Percentiles rank a stretch among this genome's conserved stretches.
phyloP scores from a whole-genome alignment of 2,329 filamentous ascomycete species.

The Aspergillus hortae region DNA sequence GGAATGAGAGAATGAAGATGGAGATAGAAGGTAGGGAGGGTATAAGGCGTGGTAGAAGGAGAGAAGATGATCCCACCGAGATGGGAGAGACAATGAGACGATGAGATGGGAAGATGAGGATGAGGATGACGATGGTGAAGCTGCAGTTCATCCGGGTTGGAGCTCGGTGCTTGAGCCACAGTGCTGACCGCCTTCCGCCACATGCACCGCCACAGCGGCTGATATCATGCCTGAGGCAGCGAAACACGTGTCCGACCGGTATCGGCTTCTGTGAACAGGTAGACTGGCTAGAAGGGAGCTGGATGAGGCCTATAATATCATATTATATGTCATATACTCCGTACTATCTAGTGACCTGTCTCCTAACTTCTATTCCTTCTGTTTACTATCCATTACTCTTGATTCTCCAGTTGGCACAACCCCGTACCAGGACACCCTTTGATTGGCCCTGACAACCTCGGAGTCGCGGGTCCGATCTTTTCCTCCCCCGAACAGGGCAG shows the following conservation, averaged over 20 bases:
- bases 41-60: background rate
- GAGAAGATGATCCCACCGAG: background rate
- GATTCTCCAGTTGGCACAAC: too few species aligned
- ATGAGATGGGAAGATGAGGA: slow-evolving; percentile 5
- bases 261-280: background rate
- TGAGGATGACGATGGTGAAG: slow-evolving; percentile 6
- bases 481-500: slow-evolving; percentile 16
- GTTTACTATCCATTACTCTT: too few species aligned
- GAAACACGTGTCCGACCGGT: background rate
- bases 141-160: slow-evolving; percentile 4
- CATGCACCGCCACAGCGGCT: background rate
- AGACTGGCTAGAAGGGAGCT: background rate
- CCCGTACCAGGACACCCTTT: background rate
- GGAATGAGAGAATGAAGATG: background rate
- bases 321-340: background rate
- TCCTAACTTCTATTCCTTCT: too few species aligned
- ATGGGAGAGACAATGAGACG: background rate
- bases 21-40: background rate
- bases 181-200: too few species aligned
- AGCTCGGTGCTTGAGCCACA: slow-evolving; percentile 16
- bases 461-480: slow-evolving; percentile 20
- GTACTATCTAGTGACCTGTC: background rate
- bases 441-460: slow-evolving; percentile 25
- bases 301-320: background rate
- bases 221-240: slow-evolving; percentile 10